Evolutionary conservation across 1,284 basidiomycete species (phyloP).

Genomic region (Termitomyces sp.): DNA sequence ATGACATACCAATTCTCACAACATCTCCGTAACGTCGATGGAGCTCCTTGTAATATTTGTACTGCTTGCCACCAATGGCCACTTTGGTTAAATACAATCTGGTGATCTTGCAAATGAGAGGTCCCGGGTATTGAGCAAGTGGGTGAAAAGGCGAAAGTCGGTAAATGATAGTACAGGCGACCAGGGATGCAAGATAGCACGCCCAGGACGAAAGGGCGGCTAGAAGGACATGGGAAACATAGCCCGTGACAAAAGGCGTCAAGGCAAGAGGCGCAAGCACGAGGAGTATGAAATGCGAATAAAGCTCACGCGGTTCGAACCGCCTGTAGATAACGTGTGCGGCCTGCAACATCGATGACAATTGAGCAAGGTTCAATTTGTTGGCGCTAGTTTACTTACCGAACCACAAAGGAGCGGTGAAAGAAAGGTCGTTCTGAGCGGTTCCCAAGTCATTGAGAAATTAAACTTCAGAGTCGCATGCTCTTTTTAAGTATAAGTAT

Average conservation of each 20-base stretch:
- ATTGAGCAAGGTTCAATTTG: neutral
- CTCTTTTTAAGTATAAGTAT: too few relatives aligned
- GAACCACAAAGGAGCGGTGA: neutral
- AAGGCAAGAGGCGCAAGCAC: conserved; percentile 8
- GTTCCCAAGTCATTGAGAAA: neutral
- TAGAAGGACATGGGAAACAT: neutral
- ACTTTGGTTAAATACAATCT: conserved; percentile 14
- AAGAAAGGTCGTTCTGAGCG: neutral
- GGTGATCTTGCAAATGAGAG: conserved; percentile 17
- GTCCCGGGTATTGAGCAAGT: conserved; percentile 23
- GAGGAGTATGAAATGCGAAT: conserved; percentile 11
- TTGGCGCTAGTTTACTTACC: neutral
- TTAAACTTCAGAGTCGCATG: too few relatives aligned
- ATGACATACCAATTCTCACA: conserved; percentile 19
- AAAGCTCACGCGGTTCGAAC: conserved; percentile 11
- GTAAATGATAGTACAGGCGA: conserved; percentile 16
- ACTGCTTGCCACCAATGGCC: conserved; percentile 18
- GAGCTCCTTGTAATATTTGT: conserved; percentile 18
- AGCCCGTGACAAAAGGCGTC: neutral
- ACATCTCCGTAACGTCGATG: conserved; percentile 23
- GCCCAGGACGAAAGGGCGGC: conserved; percentile 3
- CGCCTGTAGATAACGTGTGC: conserved; percentile 14
- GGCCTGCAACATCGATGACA: neutral
- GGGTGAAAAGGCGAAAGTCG: conserved; percentile 25
- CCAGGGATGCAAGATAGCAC: conserved; percentile 8